Evolutionary conservation across 129 eudicot species (phyloP), one percentile per base, ranked within the genome.

Genomic region (Pittosporum tobira): DNA sequence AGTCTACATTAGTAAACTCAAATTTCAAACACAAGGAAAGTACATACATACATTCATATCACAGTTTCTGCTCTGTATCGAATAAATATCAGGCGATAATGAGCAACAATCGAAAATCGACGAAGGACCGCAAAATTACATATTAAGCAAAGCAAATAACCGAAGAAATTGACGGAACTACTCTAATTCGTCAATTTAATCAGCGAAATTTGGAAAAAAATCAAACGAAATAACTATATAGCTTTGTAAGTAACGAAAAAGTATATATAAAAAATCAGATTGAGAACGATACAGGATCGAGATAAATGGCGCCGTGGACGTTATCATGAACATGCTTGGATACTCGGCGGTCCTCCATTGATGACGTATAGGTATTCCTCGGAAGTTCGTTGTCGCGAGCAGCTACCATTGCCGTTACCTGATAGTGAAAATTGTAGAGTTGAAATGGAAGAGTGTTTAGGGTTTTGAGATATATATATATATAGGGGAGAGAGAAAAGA

Each of bases 231-330:
- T 2, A 26, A 29, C 14, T 31, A 19, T 1, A 19, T 13, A 56
- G 6, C 26, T n/a, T n/a, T n/a, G n/a, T n/a, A n/a, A n/a, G n/a
- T n/a, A 7, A 30, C 29, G 16, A n/a, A 38, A 48, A 49, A 37
- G 13, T 3, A 8, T 51, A 9, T 24, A 63, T 27, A 64, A 6
- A 45, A 37, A 54, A 18, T 60, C 30, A 37, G 55, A 54, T 14
- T 0, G 66, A 64, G 52, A 26, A 13, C 23, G 29, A 30, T 78
- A 85, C 95, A 64, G 79, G 77, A 78, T 91, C 98, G 72, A 91
- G 90, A 71, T 76, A 77, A 6, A 91, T 91, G 94, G 77, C 80
- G 51, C 98, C 98, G 59, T 90, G 95, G 38, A 90, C 95, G 71
- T 90, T 90, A 72, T 90, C 98, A 53, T 72, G 86, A 38, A 91